Evolutionary conservation across 768 basidiomycete species (phyloP), one percentile per base, ranked within the genome.

Genomic region (Tulasnella sp.): DNA sequence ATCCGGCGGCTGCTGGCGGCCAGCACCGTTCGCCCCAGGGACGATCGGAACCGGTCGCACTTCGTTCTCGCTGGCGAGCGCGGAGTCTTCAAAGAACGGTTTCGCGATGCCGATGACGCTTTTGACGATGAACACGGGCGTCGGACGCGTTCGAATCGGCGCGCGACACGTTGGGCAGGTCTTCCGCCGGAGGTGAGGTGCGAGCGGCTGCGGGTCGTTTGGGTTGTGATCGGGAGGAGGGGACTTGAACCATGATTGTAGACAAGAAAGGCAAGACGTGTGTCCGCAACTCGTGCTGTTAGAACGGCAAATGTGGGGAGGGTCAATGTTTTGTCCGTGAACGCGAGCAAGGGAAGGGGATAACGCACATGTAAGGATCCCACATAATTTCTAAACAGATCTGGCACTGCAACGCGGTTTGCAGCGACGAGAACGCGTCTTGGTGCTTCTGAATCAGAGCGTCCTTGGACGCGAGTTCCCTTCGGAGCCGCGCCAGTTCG

Each of bases 361-460:
- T 0, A 89, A n/a, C 84, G 22, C 91, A 85, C 0, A 90, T 87
- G 75, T 86, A 92, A 0, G 91, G 90, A 75, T 85, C 86, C 78
- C 89, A 83, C 78, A 93, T 82, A 26, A 90, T 81, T 75, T 91
- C 90, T 34, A 92, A 82, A 77, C 91, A 93, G 74, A 93, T 88
- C 78, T 92, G 89, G 74, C 91, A 93, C 14, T 86, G 89, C 32
- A 91, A 78, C 0, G 88, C 84, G 74, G 89, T 87, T 9, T 87
- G 86, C 59, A 90, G 75, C 71, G 86, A 82, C 3, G 78, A 77
- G n/a, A 90, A 75, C 29, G 87, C 80, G 9, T 80, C 76, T 80
- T 88, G 83, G 75, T 91, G 87, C 74, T 82, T 82, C 26, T 80
- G 76, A 44, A 90, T 79, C 71, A 86, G 78, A 86, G 87, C 71